Conservation (phyloP, 768 basidiomycete genomes). For the Mycena indigotica region DNA sequence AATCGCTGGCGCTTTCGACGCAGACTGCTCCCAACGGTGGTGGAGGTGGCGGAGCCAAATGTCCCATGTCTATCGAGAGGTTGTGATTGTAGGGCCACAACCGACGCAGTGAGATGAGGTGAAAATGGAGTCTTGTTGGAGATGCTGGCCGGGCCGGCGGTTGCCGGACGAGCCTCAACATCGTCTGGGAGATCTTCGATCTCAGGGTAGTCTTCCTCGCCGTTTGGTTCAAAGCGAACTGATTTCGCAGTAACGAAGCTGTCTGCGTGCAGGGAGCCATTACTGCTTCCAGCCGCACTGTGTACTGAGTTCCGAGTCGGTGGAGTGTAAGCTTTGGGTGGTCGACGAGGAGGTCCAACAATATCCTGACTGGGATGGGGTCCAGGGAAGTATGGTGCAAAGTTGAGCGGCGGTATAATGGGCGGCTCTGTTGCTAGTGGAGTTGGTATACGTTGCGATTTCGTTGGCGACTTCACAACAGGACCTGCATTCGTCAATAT, state of each 20-base stretch:
- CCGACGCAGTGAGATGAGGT: not conserved
- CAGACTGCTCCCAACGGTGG: conserved; percentile 2
- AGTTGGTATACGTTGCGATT: conserved; percentile 2
- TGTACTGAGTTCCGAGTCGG: not conserved
- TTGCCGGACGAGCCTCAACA: not conserved
- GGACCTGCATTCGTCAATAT: conserved; percentile 1
- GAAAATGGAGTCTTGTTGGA: not conserved
- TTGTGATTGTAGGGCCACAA: not conserved
- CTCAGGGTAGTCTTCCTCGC: not conserved
- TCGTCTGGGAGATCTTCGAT: conserved; percentile 2
- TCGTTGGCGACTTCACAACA: not conserved
- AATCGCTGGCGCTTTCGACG: conserved; percentile 12
- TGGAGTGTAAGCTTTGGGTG: conserved; percentile 6
- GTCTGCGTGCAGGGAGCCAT: conserved; percentile 20
- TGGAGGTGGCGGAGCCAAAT: conserved; percentile 4
- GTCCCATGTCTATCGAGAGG: conserved; percentile 13
- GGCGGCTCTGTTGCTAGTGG: conserved; percentile 8
- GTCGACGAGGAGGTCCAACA: conserved; percentile 16
- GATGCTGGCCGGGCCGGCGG: conserved; percentile 9
- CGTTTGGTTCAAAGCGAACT: not conserved
- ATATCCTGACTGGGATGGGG: conserved; percentile 20
- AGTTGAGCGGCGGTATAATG: conserved; percentile 11
- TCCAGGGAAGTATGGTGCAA: conserved; percentile 15
- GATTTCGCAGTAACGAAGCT: conserved; percentile 24
- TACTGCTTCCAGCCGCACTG: conserved; percentile 9